Evolutionary conservation across 1,284 basidiomycete species (phyloP).

Genomic region (Pyrrhoderma lamaoense): DNA sequence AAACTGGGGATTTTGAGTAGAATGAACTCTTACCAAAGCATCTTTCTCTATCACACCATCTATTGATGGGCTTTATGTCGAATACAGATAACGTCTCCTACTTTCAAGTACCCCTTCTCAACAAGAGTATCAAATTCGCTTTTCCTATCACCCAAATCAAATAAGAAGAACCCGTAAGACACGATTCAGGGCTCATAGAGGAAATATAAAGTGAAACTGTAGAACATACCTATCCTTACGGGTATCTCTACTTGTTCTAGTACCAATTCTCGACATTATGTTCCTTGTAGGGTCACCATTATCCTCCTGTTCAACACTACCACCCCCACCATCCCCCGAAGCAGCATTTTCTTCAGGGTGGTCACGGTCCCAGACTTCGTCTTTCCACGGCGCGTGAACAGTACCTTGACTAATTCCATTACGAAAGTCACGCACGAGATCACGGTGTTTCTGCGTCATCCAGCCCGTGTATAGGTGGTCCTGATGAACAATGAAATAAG

Average conservation of each 20-base stretch:
- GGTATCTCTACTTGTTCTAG: too few relatives aligned
- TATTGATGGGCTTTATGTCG: conserved; percentile 35
- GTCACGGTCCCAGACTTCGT: conserved; percentile 48
- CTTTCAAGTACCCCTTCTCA: conserved; percentile 36
- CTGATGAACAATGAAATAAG: conserved; percentile 1
- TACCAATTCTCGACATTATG: too few relatives aligned
- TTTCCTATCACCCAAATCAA: too few relatives aligned
- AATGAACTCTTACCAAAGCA: conserved; percentile 32
- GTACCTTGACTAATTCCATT: conserved; percentile 37
- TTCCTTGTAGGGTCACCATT: too few relatives aligned
- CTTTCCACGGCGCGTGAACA: conserved; percentile 51
- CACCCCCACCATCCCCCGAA: too few relatives aligned
- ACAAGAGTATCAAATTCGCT: conserved; percentile 30
- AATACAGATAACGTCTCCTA: conserved; percentile 48
- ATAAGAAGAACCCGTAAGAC: too few relatives aligned
- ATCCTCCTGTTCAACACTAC: too few relatives aligned
- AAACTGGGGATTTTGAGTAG: too few relatives aligned
- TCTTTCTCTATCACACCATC: conserved; percentile 45
- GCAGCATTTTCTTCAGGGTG: conserved; percentile 23
- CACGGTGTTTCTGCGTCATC: conserved; percentile 37
- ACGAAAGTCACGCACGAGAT: conserved; percentile 36
- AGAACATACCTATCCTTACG: too few relatives aligned
- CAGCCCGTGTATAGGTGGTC: conserved; percentile 50
- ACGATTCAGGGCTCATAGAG: too few relatives aligned
- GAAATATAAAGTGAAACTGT: too few relatives aligned